These are phyloP conservation scores for Saccharomyces hybrid DNA, from an alignment of 1,139 yeast genomes.

Conservation along the genomic window DNA sequence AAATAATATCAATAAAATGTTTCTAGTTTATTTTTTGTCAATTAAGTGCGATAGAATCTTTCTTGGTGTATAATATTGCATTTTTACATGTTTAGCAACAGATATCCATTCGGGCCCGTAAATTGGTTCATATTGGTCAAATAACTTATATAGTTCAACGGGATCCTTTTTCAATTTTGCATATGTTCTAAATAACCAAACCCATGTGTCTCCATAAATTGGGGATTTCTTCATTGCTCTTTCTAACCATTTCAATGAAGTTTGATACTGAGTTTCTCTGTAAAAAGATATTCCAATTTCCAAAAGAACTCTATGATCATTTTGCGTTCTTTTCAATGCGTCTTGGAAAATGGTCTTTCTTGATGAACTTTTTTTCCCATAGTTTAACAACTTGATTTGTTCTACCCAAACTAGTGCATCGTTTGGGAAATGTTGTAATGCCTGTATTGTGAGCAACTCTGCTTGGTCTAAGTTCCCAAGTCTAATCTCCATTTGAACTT, in stretches of 20 bases:
- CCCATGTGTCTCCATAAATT: slow-evolving; percentile 70
- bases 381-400: slow-evolving; percentile 40
- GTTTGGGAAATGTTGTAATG: slow-evolving; percentile 51
- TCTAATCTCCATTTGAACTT: slow-evolving; percentile 50
- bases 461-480: slow-evolving; percentile 48
- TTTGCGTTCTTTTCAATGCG: slow-evolving; percentile 62
- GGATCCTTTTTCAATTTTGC: slow-evolving; percentile 30
- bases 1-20: too few species aligned
- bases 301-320: slow-evolving; percentile 50
- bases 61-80: slow-evolving; percentile 15
- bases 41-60: slow-evolving; percentile 10
- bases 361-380: slow-evolving; percentile 39
- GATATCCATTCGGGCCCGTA: slow-evolving; percentile 54
- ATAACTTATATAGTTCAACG: slow-evolving; percentile 33
- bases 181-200: slow-evolving; percentile 50
- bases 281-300: slow-evolving; percentile 65
- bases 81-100: slow-evolving; percentile 35
- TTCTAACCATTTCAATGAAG: slow-evolving; percentile 71
- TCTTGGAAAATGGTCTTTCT: slow-evolving; percentile 61
- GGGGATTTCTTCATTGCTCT: slow-evolving; percentile 52
- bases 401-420: slow-evolving; percentile 60
- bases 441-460: slow-evolving; percentile 48
- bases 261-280: slow-evolving; percentile 55
- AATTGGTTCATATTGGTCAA: slow-evolving; percentile 42
- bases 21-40: neutral